These are phyloP conservation scores for Candida endomychidarum DNA, from an alignment of 805 yeast species.

Conservation along the genomic window DNA sequence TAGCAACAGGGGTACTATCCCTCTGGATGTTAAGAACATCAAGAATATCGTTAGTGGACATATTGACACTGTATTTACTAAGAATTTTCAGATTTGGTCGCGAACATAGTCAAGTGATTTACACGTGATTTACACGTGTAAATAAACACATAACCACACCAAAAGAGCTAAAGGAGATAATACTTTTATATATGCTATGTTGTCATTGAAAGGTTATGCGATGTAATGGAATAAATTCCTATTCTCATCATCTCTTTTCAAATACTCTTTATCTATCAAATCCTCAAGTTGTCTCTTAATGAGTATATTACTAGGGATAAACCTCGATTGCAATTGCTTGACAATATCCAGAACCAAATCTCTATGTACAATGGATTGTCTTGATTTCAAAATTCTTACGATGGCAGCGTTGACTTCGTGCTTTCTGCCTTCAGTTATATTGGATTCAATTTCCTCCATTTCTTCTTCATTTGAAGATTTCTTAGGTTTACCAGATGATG, in stretches of 20 bases:
- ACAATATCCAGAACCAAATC: slow-evolving; percentile 67
- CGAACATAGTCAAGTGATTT: background rate
- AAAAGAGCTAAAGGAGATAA: no score
- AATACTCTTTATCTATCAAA: slow-evolving; percentile 76
- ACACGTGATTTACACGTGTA: no score
- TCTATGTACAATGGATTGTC: slow-evolving; percentile 60
- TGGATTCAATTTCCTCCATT: slow-evolving; percentile 51
- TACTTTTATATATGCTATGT: no score
- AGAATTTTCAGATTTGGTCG: no score
- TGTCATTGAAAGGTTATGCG: no score
- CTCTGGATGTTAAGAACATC: slow-evolving; percentile 73
- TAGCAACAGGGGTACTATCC: slow-evolving; percentile 40
- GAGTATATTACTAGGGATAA: slow-evolving; percentile 64
- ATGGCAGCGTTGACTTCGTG: slow-evolving; percentile 80
- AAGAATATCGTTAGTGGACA: slow-evolving; percentile 57
- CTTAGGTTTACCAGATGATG: slow-evolving; percentile 25
- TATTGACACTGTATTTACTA: background rate
- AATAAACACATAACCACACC: no score
- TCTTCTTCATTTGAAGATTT: slow-evolving; percentile 54
- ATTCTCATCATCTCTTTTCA: slow-evolving; percentile 67
- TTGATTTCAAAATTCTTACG: slow-evolving; percentile 82
- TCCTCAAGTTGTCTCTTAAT: slow-evolving; percentile 75
- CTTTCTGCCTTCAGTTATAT: slow-evolving; percentile 61
- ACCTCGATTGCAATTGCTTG: slow-evolving; percentile 58
- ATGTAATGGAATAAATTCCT: slow-evolving; percentile 63